Conservation (phyloP, 805 yeast species). For the Candida jianshihensis region DNA sequence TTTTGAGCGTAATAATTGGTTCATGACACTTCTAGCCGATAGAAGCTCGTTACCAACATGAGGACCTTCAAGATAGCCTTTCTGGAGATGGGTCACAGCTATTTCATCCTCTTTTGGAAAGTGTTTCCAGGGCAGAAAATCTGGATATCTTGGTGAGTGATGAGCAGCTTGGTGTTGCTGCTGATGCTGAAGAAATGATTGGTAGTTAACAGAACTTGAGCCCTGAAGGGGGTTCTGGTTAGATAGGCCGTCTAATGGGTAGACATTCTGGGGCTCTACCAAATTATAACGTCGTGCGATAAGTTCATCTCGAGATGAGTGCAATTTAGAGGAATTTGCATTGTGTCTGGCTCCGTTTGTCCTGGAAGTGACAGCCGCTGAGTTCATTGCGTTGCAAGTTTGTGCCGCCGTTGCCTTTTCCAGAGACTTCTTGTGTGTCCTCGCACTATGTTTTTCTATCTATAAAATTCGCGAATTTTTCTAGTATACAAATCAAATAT, state of each 20-base stretch:
- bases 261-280: conserved; percentile 26
- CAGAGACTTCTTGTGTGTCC: neutral
- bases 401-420: too few species aligned
- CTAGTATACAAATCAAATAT: too few species aligned
- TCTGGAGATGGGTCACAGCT: conserved; percentile 51
- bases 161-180: neutral
- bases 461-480: neutral
- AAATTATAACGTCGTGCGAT: conserved; percentile 25
- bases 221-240: neutral
- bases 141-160: conserved; percentile 45
- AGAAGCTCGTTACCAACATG: conserved; percentile 59
- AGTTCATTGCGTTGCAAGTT: neutral
- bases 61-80: conserved; percentile 65
- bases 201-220: conserved; percentile 5
- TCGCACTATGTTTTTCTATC: too few species aligned
- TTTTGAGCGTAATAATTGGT: conserved; percentile 19
- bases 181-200: conserved; percentile 2
- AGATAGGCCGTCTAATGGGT: conserved; percentile 22
- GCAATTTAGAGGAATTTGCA: conserved; percentile 3
- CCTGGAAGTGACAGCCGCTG: too few species aligned
- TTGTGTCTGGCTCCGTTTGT: neutral
- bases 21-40: conserved; percentile 55
- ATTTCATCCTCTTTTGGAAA: conserved; percentile 45
- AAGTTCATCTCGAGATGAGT: conserved; percentile 20
- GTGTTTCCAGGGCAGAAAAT: conserved; percentile 66